A percentile compares a stretch with the other conserved stretches of the same genome.
Conservation (phyloP, 805 yeast genomes). For the Suhomyces sp. region DNA sequence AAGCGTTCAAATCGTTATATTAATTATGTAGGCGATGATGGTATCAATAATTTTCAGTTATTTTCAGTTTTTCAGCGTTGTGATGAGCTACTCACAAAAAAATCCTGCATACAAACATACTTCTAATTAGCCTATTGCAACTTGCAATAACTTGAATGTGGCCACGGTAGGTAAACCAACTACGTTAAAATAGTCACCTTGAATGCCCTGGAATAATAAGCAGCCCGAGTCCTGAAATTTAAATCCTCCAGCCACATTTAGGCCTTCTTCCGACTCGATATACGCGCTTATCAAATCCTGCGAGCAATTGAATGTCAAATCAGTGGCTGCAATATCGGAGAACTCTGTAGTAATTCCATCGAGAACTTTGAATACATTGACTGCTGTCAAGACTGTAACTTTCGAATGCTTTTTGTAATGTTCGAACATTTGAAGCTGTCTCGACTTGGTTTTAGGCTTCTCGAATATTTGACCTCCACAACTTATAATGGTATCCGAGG, state of each 20-base stretch:
- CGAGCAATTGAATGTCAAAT: slow-evolving; percentile 49
- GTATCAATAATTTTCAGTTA: neutral
- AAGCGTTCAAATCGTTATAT: neutral
- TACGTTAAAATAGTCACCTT: slow-evolving; percentile 82
- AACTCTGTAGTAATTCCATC: slow-evolving; percentile 5
- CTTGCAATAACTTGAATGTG: slow-evolving; percentile 47
- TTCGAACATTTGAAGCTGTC: slow-evolving; percentile 29
- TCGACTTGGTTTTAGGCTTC: slow-evolving; percentile 54
- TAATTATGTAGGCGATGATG: neutral
- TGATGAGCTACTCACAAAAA: slow-evolving; percentile 6
- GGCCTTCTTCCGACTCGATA: slow-evolving; percentile 69
- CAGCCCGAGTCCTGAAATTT: slow-evolving; percentile 76
- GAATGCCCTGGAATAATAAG: slow-evolving; percentile 55
- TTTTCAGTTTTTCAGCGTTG: slow-evolving; percentile 2
- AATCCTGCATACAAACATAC: slow-evolving; percentile 2
- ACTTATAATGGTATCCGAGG: slow-evolving; percentile 82
- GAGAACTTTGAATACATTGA: slow-evolving; percentile 21
- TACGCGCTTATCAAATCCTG: slow-evolving; percentile 60
- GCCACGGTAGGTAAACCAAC: slow-evolving; percentile 79
- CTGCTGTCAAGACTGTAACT: slow-evolving; percentile 35
- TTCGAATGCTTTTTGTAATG: slow-evolving; percentile 18
- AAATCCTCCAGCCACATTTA: slow-evolving; percentile 89
- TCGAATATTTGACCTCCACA: slow-evolving; percentile 64
- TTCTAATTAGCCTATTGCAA: slow-evolving; percentile 5
- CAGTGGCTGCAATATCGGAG: slow-evolving; percentile 31